Base-by-base conservation (phyloP, 352 stramenopile species). In the Nothophytophthora sp. region DNA sequence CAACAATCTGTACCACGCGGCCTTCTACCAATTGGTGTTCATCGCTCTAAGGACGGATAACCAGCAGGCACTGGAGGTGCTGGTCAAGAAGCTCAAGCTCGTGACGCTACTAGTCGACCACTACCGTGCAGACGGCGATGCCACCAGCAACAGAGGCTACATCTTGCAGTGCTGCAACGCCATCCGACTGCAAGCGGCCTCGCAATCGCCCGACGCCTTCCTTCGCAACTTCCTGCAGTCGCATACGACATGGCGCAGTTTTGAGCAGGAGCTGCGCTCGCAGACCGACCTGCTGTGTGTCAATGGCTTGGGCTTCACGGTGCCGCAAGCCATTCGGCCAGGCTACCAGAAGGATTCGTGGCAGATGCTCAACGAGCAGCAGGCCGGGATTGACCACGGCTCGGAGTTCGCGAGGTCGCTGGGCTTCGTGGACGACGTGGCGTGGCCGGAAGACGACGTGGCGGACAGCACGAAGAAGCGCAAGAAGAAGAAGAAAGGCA, bases 11-110 rank as follows among this genome's bases (percentile, higher is more conserved):
- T 97, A 96, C 49, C 87, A 96, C 50, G 79, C 78, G 23, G 70
- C 85, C 19, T 96, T 97, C 41, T 96, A 95, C 62, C 86, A 94
- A 55, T 71, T 97, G 22, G 70, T 97, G 22, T 93, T 96, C 56
- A 86, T 94, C 59, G 81, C 82, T 12, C 57, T 97, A 43, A 84
- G 84, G 41, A 90, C 82, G 18, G 88, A 97, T 45, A 88, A 96
- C 45, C 76, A 92, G 18, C 61, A 71, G 36, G 73, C 84, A 9
- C 60, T 96, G 32, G 75, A 92, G 52, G 81, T 94, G 22, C 63
- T 95, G 19, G 70, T 97, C 28, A 95, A 95, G 66, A 95, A 95
- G 50, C 73, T 89, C 22, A 95, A 93, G 49, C 61, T 97, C 23
- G 77, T 96, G 33, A 91, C 87, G 8, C 60, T 76, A 15, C 54